A percentile compares a stretch with the other conserved stretches of the same genome.
These are phyloP conservation scores for Pythium insidiosum DNA, from an alignment of 352 stramenopile genomes.

Conservation along the genomic window DNA sequence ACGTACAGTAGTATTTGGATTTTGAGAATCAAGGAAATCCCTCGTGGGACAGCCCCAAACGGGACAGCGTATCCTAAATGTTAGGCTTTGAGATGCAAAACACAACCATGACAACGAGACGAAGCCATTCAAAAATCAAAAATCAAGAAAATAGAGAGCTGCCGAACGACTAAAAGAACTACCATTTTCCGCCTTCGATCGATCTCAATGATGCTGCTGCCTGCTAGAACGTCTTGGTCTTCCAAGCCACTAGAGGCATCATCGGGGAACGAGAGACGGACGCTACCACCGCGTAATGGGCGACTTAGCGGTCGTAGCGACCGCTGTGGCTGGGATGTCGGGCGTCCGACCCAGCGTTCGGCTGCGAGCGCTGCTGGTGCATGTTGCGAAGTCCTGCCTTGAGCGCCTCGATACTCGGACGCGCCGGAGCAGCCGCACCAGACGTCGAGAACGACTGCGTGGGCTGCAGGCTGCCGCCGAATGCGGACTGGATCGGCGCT, in stretches of 20 bases:
- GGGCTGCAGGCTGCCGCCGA: slow-evolving; percentile 40
- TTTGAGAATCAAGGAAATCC: too few species aligned
- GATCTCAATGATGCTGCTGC: too few species aligned
- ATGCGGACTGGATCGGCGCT: slow-evolving; percentile 53
- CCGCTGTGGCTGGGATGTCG: slow-evolving; percentile 10
- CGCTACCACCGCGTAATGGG: too few species aligned
- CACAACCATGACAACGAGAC: neutral
- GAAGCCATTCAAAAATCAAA: neutral
- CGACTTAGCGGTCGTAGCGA: slow-evolving; percentile 52
- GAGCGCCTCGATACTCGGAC: slow-evolving; percentile 57
- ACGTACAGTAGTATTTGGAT: too few species aligned
- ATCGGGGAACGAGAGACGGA: too few species aligned
- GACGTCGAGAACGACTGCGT: slow-evolving; percentile 39
- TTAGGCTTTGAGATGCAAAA: slow-evolving; percentile 3
- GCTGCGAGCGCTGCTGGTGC: slow-evolving; percentile 52
- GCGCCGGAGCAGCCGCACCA: slow-evolving; percentile 22
- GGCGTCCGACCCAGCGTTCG: slow-evolving; percentile 11
- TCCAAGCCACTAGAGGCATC: too few species aligned
- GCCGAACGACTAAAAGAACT: too few species aligned
- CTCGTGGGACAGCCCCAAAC: too few species aligned
- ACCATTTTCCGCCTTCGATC: too few species aligned
- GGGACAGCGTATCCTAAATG: too few species aligned
- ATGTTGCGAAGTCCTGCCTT: slow-evolving; percentile 81
- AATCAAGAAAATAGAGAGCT: neutral
- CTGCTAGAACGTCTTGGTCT: too few species aligned